phyloP scores from a whole-genome alignment of 176 grass and related monocot species.

The Carex cristatella region DNA sequence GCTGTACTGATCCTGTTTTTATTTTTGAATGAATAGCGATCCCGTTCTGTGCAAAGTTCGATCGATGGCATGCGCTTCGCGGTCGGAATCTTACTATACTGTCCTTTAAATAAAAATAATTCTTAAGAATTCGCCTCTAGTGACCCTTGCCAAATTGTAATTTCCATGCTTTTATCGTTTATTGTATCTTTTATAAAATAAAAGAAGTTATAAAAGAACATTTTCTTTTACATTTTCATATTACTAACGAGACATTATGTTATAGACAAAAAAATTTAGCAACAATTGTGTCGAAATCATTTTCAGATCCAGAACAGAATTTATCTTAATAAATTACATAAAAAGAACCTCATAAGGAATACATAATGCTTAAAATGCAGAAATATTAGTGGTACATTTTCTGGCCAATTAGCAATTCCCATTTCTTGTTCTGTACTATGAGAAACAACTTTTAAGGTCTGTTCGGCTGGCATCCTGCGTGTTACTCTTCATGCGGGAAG shows the following conservation, averaged over 20 bases:
- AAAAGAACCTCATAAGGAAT: neutral
- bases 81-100: neutral
- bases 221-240: no score
- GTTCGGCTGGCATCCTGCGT: no score
- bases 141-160: neutral
- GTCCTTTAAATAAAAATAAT: neutral
- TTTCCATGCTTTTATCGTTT: neutral
- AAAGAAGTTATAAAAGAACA: neutral
- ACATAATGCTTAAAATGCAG: neutral
- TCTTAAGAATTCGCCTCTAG: neutral
- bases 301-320: no score
- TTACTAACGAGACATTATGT: no score
- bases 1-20: neutral
- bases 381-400: neutral
- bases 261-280: no score
- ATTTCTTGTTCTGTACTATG: neutral
- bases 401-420: no score
- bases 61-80: constrained; percentile 5
- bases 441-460: neutral
- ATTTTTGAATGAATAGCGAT: neutral
- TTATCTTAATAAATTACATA: neutral
- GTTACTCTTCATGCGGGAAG: no score
- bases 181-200: neutral
- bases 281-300: no score
- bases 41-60: neutral